These are phyloP conservation scores for Solanum hybrid DNA, from an alignment of 305 asterid genomes.

Conservation along the genomic window DNA sequence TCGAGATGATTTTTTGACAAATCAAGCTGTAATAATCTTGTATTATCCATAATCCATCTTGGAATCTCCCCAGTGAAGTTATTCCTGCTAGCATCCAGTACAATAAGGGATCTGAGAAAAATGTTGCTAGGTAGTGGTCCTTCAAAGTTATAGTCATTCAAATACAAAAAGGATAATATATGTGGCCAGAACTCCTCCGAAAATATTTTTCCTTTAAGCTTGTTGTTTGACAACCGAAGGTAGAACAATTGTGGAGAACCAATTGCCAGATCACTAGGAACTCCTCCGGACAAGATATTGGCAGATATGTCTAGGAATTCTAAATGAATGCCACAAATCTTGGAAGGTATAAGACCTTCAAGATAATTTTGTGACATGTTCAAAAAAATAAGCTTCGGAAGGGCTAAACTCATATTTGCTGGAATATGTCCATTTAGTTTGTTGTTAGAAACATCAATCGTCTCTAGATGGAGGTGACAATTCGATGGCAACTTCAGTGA, in stretches of 20 bases:
- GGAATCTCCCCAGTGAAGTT: background rate
- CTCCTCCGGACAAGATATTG: background rate
- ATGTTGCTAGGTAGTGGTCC: background rate
- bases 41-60: background rate
- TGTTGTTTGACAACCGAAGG: conserved; percentile 1
- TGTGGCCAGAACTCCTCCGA: background rate
- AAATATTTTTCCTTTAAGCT: background rate
- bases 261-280: background rate
- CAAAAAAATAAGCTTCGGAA: background rate
- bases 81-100: background rate
- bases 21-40: background rate
- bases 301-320: background rate
- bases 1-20: background rate
- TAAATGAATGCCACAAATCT: background rate
- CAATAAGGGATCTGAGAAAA: background rate
- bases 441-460: background rate
- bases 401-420: background rate
- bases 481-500: background rate
- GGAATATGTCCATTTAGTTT: background rate
- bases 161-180: background rate
- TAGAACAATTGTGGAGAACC: background rate
- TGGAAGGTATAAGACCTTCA: background rate
- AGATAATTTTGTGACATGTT: background rate
- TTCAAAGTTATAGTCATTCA: background rate
- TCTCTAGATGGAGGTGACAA: background rate